Evolutionary conservation across 148 eudicot genomes (phyloP).

Genomic region (Vaccinium macrocarpon): DNA sequence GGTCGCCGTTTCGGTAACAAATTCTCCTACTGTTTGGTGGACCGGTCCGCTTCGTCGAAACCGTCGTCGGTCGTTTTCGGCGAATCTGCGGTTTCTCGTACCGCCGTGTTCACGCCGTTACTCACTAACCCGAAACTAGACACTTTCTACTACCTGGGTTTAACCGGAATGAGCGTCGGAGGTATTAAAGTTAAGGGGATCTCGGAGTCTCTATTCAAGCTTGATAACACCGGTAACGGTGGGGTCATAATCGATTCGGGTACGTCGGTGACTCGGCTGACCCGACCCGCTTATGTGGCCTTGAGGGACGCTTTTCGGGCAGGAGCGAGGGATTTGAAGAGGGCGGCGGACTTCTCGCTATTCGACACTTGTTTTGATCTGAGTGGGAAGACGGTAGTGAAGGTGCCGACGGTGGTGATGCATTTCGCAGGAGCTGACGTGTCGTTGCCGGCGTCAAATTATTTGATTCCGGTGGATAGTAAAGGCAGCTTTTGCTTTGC

Average conservation of each 20-base stretch:
- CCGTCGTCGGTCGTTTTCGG: constrained; percentile 86
- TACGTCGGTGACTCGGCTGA: constrained; percentile 80
- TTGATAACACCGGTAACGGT: constrained; percentile 66
- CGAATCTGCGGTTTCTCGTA: constrained; percentile 44
- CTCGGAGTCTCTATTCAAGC: constrained; percentile 53
- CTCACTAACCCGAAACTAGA: constrained; percentile 77
- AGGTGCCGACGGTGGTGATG: constrained; percentile 88
- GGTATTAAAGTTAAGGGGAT: constrained; percentile 64
- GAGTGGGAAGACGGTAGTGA: constrained; percentile 71
- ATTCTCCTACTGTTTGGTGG: constrained; percentile 85
- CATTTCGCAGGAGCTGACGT: constrained; percentile 75
- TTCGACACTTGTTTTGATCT: constrained; percentile 95
- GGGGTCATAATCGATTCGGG: constrained; percentile 93
- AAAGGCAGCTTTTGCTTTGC: constrained; percentile 86
- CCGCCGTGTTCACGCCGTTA: constrained; percentile 71
- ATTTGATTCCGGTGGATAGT: constrained; percentile 86
- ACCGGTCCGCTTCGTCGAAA: constrained; percentile 67
- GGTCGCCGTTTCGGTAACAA: constrained; percentile 65
- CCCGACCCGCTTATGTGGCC: constrained; percentile 75
- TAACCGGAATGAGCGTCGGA: constrained; percentile 81
- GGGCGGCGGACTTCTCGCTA: constrained; percentile 62
- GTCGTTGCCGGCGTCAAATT: constrained; percentile 77
- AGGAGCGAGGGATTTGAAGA: constrained; percentile 58
- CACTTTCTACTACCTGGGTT: constrained; percentile 84
- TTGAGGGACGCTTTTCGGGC: constrained; percentile 64